phyloP scores from a whole-genome alignment of 1,284 basidiomycete genomes.

The Marasmius oreades region DNA sequence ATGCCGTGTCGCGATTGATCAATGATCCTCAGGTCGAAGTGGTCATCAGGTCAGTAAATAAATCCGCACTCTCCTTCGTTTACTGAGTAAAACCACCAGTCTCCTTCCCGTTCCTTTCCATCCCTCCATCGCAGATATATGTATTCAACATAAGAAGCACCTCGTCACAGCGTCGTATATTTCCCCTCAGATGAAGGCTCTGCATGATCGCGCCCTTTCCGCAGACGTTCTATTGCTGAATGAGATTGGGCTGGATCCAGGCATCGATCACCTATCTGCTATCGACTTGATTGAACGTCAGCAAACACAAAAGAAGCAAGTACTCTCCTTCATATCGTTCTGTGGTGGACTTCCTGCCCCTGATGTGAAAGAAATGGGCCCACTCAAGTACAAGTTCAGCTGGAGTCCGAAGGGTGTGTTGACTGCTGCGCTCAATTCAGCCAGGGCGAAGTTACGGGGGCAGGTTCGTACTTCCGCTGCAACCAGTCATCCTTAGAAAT shows the following conservation, averaged over 20 bases:
- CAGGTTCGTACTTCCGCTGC: slow-evolving; percentile 38
- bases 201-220: slow-evolving; percentile 65
- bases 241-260: slow-evolving; percentile 93
- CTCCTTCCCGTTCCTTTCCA: slow-evolving; percentile 83
- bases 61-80: not conserved
- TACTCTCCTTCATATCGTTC: slow-evolving; percentile 86
- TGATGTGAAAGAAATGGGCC: slow-evolving; percentile 52
- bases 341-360: slow-evolving; percentile 92
- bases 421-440: slow-evolving; percentile 77
- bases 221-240: slow-evolving; percentile 80
- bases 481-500: not conserved
- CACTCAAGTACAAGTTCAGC: slow-evolving; percentile 92
- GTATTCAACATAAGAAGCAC: slow-evolving; percentile 73
- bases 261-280: slow-evolving; percentile 94
- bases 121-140: slow-evolving; percentile 69
- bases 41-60: slow-evolving; percentile 37
- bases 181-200: slow-evolving; percentile 72
- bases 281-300: slow-evolving; percentile 69
- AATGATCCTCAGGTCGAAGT: slow-evolving; percentile 47
- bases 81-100: slow-evolving; percentile 35
- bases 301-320: slow-evolving; percentile 53
- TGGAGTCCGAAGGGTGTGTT: slow-evolving; percentile 92
- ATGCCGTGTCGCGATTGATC: slow-evolving; percentile 53
- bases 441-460: slow-evolving; percentile 63
- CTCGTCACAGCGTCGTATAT: slow-evolving; percentile 94